Evolutionary conservation across 306 rosid genomes (phyloP).

Genomic region (Begonia masoniana): DNA sequence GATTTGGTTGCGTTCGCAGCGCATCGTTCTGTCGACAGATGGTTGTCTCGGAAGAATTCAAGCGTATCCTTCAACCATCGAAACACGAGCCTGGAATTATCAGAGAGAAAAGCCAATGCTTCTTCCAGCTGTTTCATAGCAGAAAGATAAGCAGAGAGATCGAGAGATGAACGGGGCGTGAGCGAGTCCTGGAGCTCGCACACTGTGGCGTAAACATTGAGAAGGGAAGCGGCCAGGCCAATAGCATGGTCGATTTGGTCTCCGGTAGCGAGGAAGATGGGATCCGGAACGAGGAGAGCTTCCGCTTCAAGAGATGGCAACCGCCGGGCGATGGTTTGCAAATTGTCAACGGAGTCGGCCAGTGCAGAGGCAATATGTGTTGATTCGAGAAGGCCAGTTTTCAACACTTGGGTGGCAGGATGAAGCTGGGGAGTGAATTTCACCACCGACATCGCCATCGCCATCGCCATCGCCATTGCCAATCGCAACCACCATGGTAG

Average conservation of each 20-base stretch:
- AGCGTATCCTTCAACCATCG: constrained; percentile 50
- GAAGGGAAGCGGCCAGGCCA: constrained; percentile 50
- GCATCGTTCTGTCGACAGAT: constrained; percentile 19
- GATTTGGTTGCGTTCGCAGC: constrained; percentile 34
- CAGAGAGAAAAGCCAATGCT: constrained; percentile 54
- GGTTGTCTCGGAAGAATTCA: constrained; percentile 29
- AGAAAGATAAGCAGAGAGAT: constrained; percentile 39
- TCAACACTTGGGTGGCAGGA: constrained; percentile 31
- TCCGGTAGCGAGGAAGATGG: constrained; percentile 21
- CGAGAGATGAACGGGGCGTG: constrained; percentile 18
- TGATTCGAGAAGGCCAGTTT: constrained; percentile 44
- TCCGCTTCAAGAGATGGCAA: constrained; percentile 35
- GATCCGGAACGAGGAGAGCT: constrained; percentile 12
- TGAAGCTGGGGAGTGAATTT: too few species aligned
- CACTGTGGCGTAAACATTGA: constrained; percentile 36
- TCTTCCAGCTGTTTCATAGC: constrained; percentile 49
- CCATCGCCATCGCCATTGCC: constrained; percentile 29
- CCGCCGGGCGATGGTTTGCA: constrained; percentile 29
- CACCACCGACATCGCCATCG: constrained; percentile 22
- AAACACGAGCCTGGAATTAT: constrained; percentile 44
- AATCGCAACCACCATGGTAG: constrained; percentile 1
- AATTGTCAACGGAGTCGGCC: constrained; percentile 33
- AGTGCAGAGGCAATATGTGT: constrained; percentile 27
- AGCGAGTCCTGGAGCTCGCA: constrained; percentile 46
- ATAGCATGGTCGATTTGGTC: constrained; percentile 39